Evolutionary conservation across 2,329 filamentous ascomycete species (phyloP).

Genomic region (Alternaria brassicae): DNA sequence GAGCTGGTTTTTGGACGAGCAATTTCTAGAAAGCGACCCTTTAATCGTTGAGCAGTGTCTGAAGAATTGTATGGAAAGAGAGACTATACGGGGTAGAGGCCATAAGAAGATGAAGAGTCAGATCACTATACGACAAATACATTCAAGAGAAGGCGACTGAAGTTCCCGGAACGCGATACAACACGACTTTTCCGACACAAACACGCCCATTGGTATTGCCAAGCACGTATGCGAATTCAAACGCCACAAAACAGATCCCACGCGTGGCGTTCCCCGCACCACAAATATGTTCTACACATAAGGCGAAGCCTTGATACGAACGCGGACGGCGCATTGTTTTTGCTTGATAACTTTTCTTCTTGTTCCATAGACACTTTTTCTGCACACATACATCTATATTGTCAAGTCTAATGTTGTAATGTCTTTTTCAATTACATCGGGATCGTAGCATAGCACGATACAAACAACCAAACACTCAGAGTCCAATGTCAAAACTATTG

Average conservation of each 20-base stretch:
- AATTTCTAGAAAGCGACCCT: slow-evolving; percentile 32
- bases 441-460: not conserved
- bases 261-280: not conserved
- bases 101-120: slow-evolving; percentile 27
- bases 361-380: not conserved
- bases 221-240: not conserved
- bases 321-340: not conserved
- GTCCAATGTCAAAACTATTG: not conserved
- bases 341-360: not conserved
- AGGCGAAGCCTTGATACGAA: not conserved
- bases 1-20: slow-evolving; percentile 24
- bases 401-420: not conserved
- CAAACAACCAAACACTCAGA: not conserved
- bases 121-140: slow-evolving; percentile 24
- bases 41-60: slow-evolving; percentile 41
- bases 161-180: not conserved
- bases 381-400: not conserved
- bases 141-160: not conserved
- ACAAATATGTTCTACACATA: not conserved
- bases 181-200: not conserved
- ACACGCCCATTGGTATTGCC: not conserved
- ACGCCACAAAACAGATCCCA: not conserved
- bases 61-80: slow-evolving; percentile 42
- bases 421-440: not conserved
- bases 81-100: slow-evolving; percentile 31